These are phyloP conservation scores for Linum usitatissimum DNA, from an alignment of 345 rosid species.

Conservation along the genomic window DNA sequence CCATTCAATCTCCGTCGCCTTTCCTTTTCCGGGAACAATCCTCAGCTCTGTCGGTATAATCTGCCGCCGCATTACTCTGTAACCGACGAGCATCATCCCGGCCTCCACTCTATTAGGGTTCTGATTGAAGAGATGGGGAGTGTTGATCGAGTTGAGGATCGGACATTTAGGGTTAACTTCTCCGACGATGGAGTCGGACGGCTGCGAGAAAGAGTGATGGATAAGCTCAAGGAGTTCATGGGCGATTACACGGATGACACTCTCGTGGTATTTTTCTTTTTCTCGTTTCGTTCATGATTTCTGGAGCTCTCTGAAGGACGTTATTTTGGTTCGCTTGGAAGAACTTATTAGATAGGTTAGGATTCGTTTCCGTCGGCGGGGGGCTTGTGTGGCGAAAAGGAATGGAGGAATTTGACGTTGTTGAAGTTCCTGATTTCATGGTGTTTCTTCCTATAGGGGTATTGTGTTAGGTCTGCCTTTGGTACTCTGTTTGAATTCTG, in stretches of 20 bases:
- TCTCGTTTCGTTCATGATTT: not conserved
- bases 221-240: constrained; percentile 90
- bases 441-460: not conserved
- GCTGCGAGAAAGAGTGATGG: constrained; percentile 56
- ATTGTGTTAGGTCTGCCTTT: not conserved
- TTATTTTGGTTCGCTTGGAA: not conserved
- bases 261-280: constrained; percentile 55
- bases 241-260: constrained; percentile 95
- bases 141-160: constrained; percentile 53
- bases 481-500: not conserved
- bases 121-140: constrained; percentile 38
- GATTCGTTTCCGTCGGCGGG: not conserved
- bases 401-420: not conserved
- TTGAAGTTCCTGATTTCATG: not conserved
- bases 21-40: not conserved
- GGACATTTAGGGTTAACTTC: constrained; percentile 57
- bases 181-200: constrained; percentile 63
- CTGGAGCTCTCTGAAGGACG: constrained; percentile 7
- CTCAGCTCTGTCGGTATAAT: not conserved
- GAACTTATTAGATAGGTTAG: not conserved
- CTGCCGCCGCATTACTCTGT: not conserved
- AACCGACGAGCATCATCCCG: not conserved
- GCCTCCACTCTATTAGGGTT: not conserved
- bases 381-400: no score
- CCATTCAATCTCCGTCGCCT: not conserved